phyloP scores from a whole-genome alignment of 148 eudicot genomes.

The Vaccinium corymbosum region DNA sequence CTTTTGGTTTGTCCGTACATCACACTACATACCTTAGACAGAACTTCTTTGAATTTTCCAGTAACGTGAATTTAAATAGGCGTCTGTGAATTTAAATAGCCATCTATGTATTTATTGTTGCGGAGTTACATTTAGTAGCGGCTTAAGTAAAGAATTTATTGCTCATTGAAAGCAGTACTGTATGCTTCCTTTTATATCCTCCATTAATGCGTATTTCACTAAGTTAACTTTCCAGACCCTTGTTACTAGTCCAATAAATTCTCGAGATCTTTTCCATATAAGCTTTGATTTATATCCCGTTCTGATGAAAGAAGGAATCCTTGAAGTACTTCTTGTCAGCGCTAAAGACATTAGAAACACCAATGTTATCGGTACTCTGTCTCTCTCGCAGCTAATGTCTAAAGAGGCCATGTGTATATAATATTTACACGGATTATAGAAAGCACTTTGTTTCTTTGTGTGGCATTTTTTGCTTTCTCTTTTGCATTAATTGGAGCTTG shows the following conservation, averaged over 20 bases:
- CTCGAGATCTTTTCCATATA: not conserved
- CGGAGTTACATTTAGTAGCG: constrained; percentile 7
- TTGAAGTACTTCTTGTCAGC: constrained; percentile 68
- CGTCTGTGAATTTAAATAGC: not conserved
- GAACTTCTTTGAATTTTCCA: not conserved
- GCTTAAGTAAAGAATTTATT: constrained; percentile 1
- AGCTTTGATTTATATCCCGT: not conserved
- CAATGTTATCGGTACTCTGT: constrained; percentile 48
- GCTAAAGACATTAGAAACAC: constrained; percentile 59
- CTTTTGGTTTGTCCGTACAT: not conserved
- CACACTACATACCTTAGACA: not conserved
- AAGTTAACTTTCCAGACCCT: not conserved
- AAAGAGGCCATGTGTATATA: not conserved
- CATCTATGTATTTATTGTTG: not conserved
- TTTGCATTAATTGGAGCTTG: not conserved
- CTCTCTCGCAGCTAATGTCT: not conserved
- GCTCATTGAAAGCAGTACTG: constrained; percentile 3
- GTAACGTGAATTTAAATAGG: not conserved
- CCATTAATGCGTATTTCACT: not conserved
- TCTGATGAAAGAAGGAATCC: constrained; percentile 56
- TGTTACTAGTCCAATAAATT: constrained; percentile 2
- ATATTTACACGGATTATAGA: not conserved
- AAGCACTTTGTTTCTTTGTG: not conserved
- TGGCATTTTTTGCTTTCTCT: not conserved
- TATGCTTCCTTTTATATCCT: not conserved